These are phyloP conservation scores for Alternaria ventricosa DNA, from an alignment of 2,329 filamentous ascomycete genomes.

Conservation along the genomic window DNA sequence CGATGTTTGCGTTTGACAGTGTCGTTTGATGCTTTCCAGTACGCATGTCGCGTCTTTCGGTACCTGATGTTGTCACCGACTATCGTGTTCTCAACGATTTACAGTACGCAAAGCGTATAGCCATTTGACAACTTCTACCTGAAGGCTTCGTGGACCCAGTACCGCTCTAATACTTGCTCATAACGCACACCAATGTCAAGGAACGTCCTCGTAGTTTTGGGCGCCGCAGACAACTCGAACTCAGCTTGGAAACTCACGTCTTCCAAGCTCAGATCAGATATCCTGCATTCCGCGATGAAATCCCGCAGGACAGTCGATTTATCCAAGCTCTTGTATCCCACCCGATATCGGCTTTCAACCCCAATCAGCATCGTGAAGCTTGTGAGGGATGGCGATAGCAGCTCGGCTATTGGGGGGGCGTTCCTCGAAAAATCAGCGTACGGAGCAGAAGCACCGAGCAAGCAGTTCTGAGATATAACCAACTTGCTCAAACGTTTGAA, in stretches of 20 bases:
- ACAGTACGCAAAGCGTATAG: too few species aligned
- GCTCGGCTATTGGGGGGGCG: constrained; percentile 4
- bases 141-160: not conserved
- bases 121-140: not conserved
- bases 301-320: not conserved
- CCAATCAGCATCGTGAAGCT: constrained; percentile 13
- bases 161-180: not conserved
- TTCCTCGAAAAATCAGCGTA: constrained; percentile 1
- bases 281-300: constrained; percentile 11
- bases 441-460: constrained; percentile 1
- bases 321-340: not conserved
- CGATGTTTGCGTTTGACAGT: not conserved
- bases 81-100: not conserved
- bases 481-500: constrained; percentile 17
- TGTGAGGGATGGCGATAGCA: constrained; percentile 18
- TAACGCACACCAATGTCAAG: constrained; percentile 2
- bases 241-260: not conserved
- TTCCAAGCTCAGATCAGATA: not conserved
- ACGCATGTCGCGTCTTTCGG: not conserved
- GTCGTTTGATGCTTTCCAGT: not conserved
- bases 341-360: not conserved
- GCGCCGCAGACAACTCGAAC: too few species aligned
- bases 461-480: constrained; percentile 16
- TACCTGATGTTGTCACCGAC: not conserved
- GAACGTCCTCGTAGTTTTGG: not conserved